These are phyloP conservation scores for Quaeritorhiza haematococci DNA, from an alignment of 371 early-diverging fungal genomes.

Conservation along the genomic window DNA sequence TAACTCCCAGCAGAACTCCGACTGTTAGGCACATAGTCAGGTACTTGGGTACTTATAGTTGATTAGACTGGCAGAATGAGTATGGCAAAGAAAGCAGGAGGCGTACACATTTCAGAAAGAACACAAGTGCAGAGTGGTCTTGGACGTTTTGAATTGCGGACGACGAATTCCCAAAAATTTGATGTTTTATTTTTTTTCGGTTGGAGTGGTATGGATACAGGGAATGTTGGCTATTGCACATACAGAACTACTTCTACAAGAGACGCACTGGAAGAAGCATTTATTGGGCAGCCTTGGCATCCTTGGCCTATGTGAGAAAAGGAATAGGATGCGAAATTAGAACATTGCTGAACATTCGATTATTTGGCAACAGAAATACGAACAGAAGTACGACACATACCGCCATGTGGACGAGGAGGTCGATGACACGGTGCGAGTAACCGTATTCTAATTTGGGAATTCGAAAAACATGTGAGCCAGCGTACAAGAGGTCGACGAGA, in stretches of 20 bases:
- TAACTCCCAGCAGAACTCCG: too few species aligned
- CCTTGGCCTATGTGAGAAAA: too few species aligned
- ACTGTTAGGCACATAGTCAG: too few species aligned
- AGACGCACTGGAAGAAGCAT: neutral
- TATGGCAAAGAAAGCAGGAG: too few species aligned
- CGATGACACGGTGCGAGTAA: slow-evolving; percentile 90
- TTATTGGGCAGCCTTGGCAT: slow-evolving; percentile 22
- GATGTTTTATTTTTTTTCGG: neutral
- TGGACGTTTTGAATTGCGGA: neutral
- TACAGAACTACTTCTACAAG: neutral
- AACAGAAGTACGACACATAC: too few species aligned
- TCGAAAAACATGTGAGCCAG: neutral
- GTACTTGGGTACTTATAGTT: too few species aligned
- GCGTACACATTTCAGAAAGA: neutral
- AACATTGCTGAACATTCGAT: too few species aligned
- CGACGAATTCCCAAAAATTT: neutral
- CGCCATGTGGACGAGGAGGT: slow-evolving; percentile 78
- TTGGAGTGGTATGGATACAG: too few species aligned
- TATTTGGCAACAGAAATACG: too few species aligned
- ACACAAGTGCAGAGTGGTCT: neutral
- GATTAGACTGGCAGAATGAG: too few species aligned
- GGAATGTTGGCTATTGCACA: neutral
- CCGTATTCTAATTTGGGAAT: slow-evolving; percentile 65
- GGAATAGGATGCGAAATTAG: too few species aligned
- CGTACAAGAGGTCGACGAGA: neutral